Conservation (phyloP, 139 green algal species). For the Yamagishiella unicocca region DNA sequence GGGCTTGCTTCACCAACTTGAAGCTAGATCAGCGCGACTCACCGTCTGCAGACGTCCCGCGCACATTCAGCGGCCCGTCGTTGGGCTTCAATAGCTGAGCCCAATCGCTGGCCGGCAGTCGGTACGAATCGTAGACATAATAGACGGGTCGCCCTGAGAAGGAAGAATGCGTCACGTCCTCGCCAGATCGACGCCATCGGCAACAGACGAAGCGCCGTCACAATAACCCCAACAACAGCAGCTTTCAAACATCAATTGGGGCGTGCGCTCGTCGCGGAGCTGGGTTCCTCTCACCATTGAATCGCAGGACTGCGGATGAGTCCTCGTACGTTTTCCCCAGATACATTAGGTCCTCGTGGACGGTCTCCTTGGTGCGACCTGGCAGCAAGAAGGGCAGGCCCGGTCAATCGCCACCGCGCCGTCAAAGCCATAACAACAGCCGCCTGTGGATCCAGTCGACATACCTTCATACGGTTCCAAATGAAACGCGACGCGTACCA, state of each 20-base stretch:
- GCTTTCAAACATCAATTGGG: no score
- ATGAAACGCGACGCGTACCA: constrained; percentile 63
- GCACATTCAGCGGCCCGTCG: constrained; percentile 37
- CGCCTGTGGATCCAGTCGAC: not conserved
- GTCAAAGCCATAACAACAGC: not conserved
- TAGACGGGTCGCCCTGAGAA: not conserved
- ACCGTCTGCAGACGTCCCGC: constrained; percentile 55
- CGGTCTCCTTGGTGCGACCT: constrained; percentile 57
- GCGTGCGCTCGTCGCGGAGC: no score
- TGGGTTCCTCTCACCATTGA: constrained; percentile 25
- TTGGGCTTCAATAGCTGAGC: constrained; percentile 41
- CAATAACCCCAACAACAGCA: no score
- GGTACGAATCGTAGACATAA: constrained; percentile 70
- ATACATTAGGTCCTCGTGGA: constrained; percentile 57
- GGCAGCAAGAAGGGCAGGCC: not conserved
- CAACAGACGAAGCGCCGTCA: no score
- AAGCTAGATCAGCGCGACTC: no score
- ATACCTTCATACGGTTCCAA: constrained; percentile 67
- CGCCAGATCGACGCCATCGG: no score
- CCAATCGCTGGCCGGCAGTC: constrained; percentile 56
- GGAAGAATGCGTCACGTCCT: no score
- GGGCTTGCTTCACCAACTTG: no score
- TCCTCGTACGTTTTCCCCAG: constrained; percentile 37
- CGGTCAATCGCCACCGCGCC: not conserved
- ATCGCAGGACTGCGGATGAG: constrained; percentile 35